Evolutionary conservation across 108 stramenopile species (phyloP), one percentile per base, ranked within the genome.

Genomic region (Fragilaria radians): DNA sequence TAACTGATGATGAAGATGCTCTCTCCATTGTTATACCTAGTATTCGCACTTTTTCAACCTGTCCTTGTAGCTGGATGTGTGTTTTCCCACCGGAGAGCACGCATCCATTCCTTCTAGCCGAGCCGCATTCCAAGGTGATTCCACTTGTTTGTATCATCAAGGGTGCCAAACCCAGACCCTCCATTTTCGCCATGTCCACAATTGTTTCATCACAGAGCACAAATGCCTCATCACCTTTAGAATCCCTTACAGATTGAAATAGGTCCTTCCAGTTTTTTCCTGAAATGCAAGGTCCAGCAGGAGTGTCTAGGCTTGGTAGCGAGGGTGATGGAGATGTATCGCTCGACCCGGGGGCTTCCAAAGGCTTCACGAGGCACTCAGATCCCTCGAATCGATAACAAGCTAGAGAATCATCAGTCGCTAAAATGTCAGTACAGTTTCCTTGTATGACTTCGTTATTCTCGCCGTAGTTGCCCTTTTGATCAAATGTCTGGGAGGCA

Each of bases 1-100:
- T 51, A 21, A 57, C 55, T 19, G 55, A 57, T 21, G 34, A 19
- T 3, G 32, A 30, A 19, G 30, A 21, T 24, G 31, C 55, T 32
- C 34, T 17, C 32, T 32, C 31, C 55, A 57, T 57, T 3, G 55
- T 36, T 18, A 57, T 22, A 2, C 55, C 55, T 32, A 33, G 36
- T 18, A 57, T 24, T 21, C 19, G n/a, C 1, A 57, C 1, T 34
- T 57, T 57, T 3, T 5, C 17, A 57, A 36, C 31, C 32, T 32
- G 19, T 34, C 33, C 31, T 21, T 2, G 18, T 7, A 57, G 5
- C 4, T 33, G 18, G 31, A 57, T 32, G 28, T 57, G 55, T 21
- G 25, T 22, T 33, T 30, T 2, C 2, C 55, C 55, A 5, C 55
- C 55, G 19, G 18, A 1, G 18, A 57, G 31, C n/a, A 36, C 33